Evolutionary conservation across 139 green algal genomes (phyloP), one percentile per base, ranked within the genome.

Genomic region (Axilococcus clingmanii): DNA sequence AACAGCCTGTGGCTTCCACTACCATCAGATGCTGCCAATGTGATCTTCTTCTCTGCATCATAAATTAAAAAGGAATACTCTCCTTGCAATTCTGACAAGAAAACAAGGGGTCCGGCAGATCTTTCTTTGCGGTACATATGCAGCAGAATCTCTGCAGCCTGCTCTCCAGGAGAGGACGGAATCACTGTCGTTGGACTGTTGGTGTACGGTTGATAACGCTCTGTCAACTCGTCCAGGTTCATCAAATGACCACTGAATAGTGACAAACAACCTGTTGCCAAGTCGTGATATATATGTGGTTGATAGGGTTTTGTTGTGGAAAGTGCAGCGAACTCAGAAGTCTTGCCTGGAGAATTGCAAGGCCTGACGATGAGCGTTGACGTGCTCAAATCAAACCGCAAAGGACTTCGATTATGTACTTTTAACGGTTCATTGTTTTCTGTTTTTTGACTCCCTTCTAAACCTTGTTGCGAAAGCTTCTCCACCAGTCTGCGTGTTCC

Each of bases 21-120:
- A 37, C 19, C 29, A 48, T 73, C 53, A 27, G 54, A 41, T 11
- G 81, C 78, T 9, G 81, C 81, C 66, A 88, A 87, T 8, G 66
- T 61, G 32, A 69, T 47, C 35, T 71, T 72, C n/a, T 55, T 52
- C 4, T 58, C 63, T 15, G 51, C 63, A 64, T 86, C 76, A 32
- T 78, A 85, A 16, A 88, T 52, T 4, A 81, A 66, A 62, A 88
- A 90, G 0, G 75, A 38, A 40, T 72, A 90, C 27, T 87, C 62
- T 15, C 81, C 81, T 77, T 90, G 77, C 40, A 89, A 71, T 52
- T 89, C 81, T 8, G 71, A 79, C 11, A 89, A 62, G 40, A 89
- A 40, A 12, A 88, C 53, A 20, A 83, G 49, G 30, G 58, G 65
- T 33, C 48, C 35, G 16, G 29, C 22, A 23, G 56, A 31, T n/a